Base-by-base conservation (phyloP, 441 rosid species). In the Erodium texanum region DNA sequence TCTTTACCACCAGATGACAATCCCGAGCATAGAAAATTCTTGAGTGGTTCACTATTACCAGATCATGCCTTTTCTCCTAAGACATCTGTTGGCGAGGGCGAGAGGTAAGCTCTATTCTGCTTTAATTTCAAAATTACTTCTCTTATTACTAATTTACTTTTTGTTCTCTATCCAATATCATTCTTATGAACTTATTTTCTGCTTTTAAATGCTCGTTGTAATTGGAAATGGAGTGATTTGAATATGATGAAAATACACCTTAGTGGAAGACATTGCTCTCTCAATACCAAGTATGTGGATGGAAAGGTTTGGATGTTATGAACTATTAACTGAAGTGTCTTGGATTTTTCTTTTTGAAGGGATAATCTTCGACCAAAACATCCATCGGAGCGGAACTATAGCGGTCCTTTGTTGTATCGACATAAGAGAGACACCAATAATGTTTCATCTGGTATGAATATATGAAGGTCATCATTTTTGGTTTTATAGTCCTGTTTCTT, bases 311-410 rank as follows among this genome's bases (percentile, higher is more conserved):
- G 24, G 27, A 69, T 61, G 66, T 20, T 29, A 20, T 62, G 64
- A 34, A 67, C 14, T 70, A 14, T 48, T 77, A 68, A 73, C 45
- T 69, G 24, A 38, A 16, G 24, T 24, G 70, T 76, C 34, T 52
- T 62, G 70, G 68, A n/a, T n/a, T n/a, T 75, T 75, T 24, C 72
- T 68, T 27, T 27, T 27, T 27, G 29, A 69, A 92, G 98, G 97
- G 93, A 88, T 73, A 22, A 84, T 75, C 78, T 73, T 66, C 94
- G 76, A 73, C 84, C 86, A 70, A 89, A 82, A 76, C 75, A 75
- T 81, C 93, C 68, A 66, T 70, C 81, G 23, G 99, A 93, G 67
- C 86, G 89, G 68, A 87, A 84, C 76, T 80, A 84, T 79, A 94
- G 97, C 74, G 96, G 98, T 74, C 79, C 96, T 32, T 67, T 94